phyloP scores from a whole-genome alignment of 2,329 filamentous ascomycete species.

The Colletotrichum neosansevieriae region DNA sequence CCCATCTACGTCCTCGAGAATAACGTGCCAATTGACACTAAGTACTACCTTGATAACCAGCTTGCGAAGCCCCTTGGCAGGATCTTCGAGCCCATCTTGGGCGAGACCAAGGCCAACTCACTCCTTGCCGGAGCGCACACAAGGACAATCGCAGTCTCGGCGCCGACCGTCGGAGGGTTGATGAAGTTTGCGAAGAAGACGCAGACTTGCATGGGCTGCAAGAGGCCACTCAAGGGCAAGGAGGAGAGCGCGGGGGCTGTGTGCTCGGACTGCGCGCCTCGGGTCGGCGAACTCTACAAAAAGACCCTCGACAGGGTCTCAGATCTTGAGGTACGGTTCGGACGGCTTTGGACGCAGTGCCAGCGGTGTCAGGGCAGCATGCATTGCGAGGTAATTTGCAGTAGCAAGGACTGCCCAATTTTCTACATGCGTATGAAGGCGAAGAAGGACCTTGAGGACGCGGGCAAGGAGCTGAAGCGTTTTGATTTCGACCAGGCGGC shows the following conservation, averaged over 20 bases:
- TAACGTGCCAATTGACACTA: slow-evolving; percentile 97
- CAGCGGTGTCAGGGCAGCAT: slow-evolving; percentile 97
- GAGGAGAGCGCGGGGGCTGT: slow-evolving; percentile 88
- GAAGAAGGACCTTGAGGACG: slow-evolving; percentile 98
- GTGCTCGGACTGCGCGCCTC: slow-evolving; percentile 85
- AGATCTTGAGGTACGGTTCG: slow-evolving; percentile 93
- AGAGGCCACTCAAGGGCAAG: slow-evolving; percentile 88
- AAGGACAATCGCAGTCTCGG: slow-evolving; percentile 91
- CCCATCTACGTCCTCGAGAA: slow-evolving; percentile 97
- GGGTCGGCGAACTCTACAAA: slow-evolving; percentile 93
- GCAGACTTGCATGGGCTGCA: slow-evolving; percentile 98
- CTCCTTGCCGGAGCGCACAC: slow-evolving; percentile 94
- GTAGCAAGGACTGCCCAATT: slow-evolving; percentile 95
- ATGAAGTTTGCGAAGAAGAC: slow-evolving; percentile 99
- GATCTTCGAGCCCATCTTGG: slow-evolving; percentile 98
- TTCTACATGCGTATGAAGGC: slow-evolving; percentile 99
- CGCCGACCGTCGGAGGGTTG: slow-evolving; percentile 88
- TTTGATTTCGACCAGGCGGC: slow-evolving; percentile 90
- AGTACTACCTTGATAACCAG: slow-evolving; percentile 99
- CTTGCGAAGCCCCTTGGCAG: slow-evolving; percentile 92
- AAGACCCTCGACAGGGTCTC: slow-evolving; percentile 89
- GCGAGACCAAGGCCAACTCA: slow-evolving; percentile 88
- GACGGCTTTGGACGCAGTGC: slow-evolving; percentile 96
- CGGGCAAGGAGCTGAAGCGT: slow-evolving; percentile 86
- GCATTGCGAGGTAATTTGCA: slow-evolving; percentile 98